Percentiles rank a stretch among this genome's conserved stretches.
Evolutionary conservation across 352 stramenopile genomes (phyloP).

Genomic region (Globisporangium carolinianum): DNA sequence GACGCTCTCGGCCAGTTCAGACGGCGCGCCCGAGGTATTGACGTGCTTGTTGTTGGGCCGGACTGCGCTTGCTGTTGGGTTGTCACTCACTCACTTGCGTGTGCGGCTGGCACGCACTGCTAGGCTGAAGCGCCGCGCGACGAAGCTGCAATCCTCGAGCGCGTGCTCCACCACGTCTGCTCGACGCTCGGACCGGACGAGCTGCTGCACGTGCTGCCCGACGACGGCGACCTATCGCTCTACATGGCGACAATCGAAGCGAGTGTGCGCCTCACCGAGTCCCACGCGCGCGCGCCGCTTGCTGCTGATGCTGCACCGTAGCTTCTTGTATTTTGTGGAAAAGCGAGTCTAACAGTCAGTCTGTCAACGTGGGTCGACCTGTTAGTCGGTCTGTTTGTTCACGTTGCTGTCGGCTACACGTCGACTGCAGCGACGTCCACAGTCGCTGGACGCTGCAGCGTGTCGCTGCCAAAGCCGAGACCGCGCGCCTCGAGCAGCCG

Average conservation of each 20-base stretch:
- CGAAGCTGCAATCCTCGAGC: constrained; percentile 45
- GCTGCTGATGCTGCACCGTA: too few relatives aligned
- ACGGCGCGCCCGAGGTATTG: constrained; percentile 27
- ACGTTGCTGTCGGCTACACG: background rate
- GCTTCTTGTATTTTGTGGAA: too few relatives aligned
- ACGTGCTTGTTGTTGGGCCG: background rate
- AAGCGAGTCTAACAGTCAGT: background rate
- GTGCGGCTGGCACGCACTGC: background rate
- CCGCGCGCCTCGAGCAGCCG: constrained; percentile 49
- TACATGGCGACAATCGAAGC: constrained; percentile 74
- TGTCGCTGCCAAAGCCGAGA: constrained; percentile 16
- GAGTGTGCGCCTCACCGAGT: constrained; percentile 43
- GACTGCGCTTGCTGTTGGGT: too few relatives aligned
- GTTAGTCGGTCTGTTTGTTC: background rate
- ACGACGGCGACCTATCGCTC: constrained; percentile 63
- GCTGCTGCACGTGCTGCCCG: constrained; percentile 66
- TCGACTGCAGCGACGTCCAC: constrained; percentile 3
- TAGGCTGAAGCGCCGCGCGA: constrained; percentile 11
- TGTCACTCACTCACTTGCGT: background rate
- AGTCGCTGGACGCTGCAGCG: background rate
- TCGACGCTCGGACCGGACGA: constrained; percentile 69
- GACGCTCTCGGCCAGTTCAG: constrained; percentile 44
- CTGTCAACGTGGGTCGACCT: background rate
- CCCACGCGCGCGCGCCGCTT: constrained; percentile 15
- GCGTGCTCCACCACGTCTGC: constrained; percentile 63